Evolutionary conservation across 1,139 yeast genomes (phyloP).

Genomic region (Candida sojae): DNA sequence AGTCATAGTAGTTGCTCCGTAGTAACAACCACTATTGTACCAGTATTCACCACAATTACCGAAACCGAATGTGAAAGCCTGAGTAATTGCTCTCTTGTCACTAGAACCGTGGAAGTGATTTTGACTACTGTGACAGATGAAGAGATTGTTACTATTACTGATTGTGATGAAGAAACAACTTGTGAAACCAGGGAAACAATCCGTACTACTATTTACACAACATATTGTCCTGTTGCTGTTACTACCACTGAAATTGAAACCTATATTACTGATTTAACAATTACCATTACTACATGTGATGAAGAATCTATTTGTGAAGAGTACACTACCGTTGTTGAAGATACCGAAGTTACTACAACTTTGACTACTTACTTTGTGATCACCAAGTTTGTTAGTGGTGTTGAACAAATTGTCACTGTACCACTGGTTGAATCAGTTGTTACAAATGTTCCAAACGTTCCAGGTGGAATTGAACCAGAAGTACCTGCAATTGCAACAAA

Average conservation of each 20-base stretch:
- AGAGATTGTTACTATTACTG: conserved; percentile 11
- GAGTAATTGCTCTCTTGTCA: conserved; percentile 4
- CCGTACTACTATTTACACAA: conserved; percentile 10
- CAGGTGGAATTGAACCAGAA: not conserved
- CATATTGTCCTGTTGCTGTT: conserved; percentile 14
- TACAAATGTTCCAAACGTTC: not conserved
- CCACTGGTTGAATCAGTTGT: conserved; percentile 1
- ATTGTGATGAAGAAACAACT: conserved; percentile 10
- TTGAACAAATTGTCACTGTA: not conserved
- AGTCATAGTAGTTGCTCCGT: not conserved
- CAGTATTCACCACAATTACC: conserved; percentile 1
- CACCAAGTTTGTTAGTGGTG: conserved; percentile 1
- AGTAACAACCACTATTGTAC: not conserved
- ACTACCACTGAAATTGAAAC: conserved; percentile 9
- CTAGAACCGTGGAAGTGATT: conserved; percentile 1
- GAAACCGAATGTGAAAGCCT: conserved; percentile 1
- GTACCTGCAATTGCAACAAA: not conserved
- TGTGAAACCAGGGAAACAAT: conserved; percentile 9
- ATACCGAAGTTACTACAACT: conserved; percentile 12
- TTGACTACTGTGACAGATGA: conserved; percentile 10
- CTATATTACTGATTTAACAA: conserved; percentile 9
- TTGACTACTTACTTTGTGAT: conserved; percentile 10
- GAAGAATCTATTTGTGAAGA: conserved; percentile 8
- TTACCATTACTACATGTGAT: conserved; percentile 11
- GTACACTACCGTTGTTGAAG: conserved; percentile 7